Evolutionary conservation across 768 basidiomycete genomes (phyloP).

Genomic region (Tylopilus intermedius): DNA sequence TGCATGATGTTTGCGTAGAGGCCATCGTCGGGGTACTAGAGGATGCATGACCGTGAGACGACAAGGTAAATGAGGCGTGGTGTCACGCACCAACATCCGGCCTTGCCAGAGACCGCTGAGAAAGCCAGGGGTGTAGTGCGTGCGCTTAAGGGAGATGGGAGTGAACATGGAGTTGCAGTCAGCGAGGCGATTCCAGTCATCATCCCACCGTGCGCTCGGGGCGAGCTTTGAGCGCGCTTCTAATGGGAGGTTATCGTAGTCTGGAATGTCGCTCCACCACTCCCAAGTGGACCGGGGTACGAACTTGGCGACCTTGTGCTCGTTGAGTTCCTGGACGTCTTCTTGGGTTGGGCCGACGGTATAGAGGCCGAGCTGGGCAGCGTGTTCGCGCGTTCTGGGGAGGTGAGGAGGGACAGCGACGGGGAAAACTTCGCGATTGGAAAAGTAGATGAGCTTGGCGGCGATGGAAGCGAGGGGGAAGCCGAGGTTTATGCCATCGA

Average conservation of each 20-base stretch:
- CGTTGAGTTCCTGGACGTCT: slow-evolving; percentile 58
- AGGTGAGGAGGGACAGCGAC: slow-evolving; percentile 40
- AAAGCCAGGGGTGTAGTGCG: slow-evolving; percentile 45
- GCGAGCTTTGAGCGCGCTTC: slow-evolving; percentile 25
- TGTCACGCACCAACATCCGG: slow-evolving; percentile 50
- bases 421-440: slow-evolving; percentile 47
- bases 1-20: slow-evolving; percentile 20
- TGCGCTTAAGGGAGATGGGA: slow-evolving; percentile 25
- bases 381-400: slow-evolving; percentile 30
- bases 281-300: slow-evolving; percentile 12
- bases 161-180: slow-evolving; percentile 40
- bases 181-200: slow-evolving; percentile 52
- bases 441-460: slow-evolving; percentile 60
- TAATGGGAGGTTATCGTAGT: slow-evolving; percentile 18
- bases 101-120: slow-evolving; percentile 62
- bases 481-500: slow-evolving; percentile 22
- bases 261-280: slow-evolving; percentile 20
- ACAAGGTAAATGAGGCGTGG: neutral
- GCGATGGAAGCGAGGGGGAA: slow-evolving; percentile 49
- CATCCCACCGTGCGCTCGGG: slow-evolving; percentile 48
- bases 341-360: slow-evolving; percentile 46
- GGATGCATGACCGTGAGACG: neutral
- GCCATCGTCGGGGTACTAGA: slow-evolving; percentile 20
- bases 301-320: slow-evolving; percentile 34
- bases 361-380: slow-evolving; percentile 20